These are phyloP conservation scores for Skeletonema marinoi DNA, from an alignment of 108 stramenopile species.

Conservation along the genomic window DNA sequence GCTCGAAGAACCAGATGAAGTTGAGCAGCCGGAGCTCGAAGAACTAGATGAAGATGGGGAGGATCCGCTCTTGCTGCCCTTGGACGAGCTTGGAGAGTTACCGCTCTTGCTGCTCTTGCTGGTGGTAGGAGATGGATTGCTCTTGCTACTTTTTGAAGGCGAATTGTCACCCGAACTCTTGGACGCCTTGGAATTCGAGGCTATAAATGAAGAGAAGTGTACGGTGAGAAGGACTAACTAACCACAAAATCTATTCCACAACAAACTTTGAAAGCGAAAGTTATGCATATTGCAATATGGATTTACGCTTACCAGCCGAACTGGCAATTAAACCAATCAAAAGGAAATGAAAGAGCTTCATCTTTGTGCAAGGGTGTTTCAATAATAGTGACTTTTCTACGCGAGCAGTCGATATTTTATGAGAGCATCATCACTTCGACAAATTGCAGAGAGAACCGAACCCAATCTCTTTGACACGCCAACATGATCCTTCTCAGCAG, in stretches of 20 bases:
- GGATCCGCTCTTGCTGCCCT: neutral
- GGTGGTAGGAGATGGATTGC: neutral
- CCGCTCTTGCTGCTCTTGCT: neutral
- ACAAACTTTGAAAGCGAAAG: neutral
- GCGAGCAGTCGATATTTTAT: neutral
- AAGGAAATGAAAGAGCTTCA: neutral
- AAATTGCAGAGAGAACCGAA: too few species aligned
- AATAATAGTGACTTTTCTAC: neutral
- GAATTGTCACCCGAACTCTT: too few species aligned
- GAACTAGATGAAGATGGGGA: neutral
- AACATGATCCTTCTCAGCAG: too few species aligned
- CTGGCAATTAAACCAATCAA: neutral
- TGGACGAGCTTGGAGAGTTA: neutral
- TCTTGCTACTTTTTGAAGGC: too few species aligned
- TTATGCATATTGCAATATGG: neutral
- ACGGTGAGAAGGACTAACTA: too few species aligned
- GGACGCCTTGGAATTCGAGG: neutral
- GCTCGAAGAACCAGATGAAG: too few species aligned
- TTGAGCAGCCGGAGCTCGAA: too few species aligned
- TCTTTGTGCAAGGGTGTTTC: neutral
- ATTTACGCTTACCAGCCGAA: neutral
- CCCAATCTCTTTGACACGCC: too few species aligned
- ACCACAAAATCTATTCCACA: neutral
- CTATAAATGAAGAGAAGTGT: too few species aligned
- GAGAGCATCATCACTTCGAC: neutral